Evolutionary conservation across 805 yeast species (phyloP), one percentile per base, ranked within the genome.

Genomic region (Nakazawaea siamensis): DNA sequence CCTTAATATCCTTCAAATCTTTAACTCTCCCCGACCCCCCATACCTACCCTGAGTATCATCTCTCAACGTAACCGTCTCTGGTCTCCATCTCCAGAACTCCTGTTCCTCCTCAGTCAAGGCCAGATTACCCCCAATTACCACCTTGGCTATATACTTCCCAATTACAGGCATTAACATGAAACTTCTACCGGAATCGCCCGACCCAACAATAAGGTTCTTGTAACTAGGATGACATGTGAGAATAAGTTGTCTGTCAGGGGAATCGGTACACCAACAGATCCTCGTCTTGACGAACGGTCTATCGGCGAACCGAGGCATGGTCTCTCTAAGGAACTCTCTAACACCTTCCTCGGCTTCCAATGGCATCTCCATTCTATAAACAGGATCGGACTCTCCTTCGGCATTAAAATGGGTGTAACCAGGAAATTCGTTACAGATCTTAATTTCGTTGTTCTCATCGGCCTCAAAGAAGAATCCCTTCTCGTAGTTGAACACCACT

Each of bases 201-300:
- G 55, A 40, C 3, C 45, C 52, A 10, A 50, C 18, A 2, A 42
- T 18, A 16, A 47, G 24, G 24, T 45, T 44, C 5, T 24, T 17
- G 30, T 34, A 41, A 9, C 40, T 33, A 10, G 55, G 54, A 34
- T 48, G 51, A 1, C 18, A 15, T 21, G 47, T 39, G 13, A 49
- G 19, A 18, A 51, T 34, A 15, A 48, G 40, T 25, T 47, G 40
- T n/a, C 52, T 33, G 31, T 49, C 52, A 4, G 51, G 46, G 1
- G 54, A 41, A 32, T 49, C 55, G 8, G 52, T 46, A 29, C 52
- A 48, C 55, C 55, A 51, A 33, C 55, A 51, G 14, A 46, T 44
- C 18, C 43, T 42, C 4, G 49, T 42, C 24, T 45, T 38, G 18
- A 41, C 46, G 20, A 49, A 43, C 3, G 39, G 39, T 5, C 51